Conservation (phyloP, 768 basidiomycete species). For the Pleurotus eryngii region DNA sequence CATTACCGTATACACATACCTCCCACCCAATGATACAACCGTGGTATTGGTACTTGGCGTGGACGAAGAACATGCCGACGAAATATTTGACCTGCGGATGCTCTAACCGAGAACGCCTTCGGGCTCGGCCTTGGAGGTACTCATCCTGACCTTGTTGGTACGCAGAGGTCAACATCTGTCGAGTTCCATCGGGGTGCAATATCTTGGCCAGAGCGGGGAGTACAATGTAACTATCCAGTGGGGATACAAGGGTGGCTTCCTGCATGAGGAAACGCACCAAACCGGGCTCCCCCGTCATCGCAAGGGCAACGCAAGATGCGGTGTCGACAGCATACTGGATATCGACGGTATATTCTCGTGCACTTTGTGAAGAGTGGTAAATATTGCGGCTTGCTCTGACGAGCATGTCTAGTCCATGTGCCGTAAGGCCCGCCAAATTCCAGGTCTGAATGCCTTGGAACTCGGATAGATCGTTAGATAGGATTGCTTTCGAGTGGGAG, state of each 20-base stretch:
- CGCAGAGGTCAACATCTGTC: constrained; percentile 9
- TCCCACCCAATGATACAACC: constrained; percentile 51
- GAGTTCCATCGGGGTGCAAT: not conserved
- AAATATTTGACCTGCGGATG: constrained; percentile 32
- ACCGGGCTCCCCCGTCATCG: not conserved
- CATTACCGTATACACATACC: constrained; percentile 23
- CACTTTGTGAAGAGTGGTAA: constrained; percentile 23
- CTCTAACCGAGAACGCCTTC: constrained; percentile 19
- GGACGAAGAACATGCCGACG: constrained; percentile 47
- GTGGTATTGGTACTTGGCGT: constrained; percentile 34
- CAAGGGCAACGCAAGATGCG: constrained; percentile 7
- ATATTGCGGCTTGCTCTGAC: constrained; percentile 36
- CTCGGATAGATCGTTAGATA: constrained; percentile 33
- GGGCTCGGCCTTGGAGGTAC: constrained; percentile 25
- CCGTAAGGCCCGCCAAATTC: constrained; percentile 17
- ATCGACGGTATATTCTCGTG: not conserved
- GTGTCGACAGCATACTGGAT: not conserved
- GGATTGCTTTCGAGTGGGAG: constrained; percentile 26
- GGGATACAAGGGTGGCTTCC: not conserved
- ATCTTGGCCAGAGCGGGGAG: not conserved
- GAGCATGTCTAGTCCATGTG: constrained; percentile 33
- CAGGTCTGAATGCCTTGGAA: constrained; percentile 19
- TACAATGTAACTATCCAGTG: not conserved
- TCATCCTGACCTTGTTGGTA: constrained; percentile 28
- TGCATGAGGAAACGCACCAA: not conserved